Evolutionary conservation across 352 stramenopile species (phyloP).

Genomic region (Globisporangium paroecandrum): DNA sequence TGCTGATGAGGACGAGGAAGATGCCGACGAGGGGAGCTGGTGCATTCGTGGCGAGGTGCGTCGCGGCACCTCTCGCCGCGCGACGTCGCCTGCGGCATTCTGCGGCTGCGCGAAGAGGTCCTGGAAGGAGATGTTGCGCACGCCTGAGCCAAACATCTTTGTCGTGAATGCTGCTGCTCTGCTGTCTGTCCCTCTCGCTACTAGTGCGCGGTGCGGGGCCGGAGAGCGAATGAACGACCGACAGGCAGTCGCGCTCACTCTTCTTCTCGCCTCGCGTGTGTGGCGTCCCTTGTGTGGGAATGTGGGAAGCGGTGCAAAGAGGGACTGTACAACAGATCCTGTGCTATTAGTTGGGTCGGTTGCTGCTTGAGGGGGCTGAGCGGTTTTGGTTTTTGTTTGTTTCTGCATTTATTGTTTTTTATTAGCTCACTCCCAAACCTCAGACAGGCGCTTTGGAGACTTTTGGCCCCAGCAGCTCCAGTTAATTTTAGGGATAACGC

Average conservation of each 20-base stretch:
- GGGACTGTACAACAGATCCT: conserved; percentile 1
- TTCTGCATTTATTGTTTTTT: background rate
- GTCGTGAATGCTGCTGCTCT: background rate
- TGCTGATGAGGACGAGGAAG: background rate
- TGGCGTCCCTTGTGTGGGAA: background rate
- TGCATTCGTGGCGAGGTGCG: background rate
- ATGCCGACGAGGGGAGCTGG: background rate
- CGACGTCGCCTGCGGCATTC: background rate
- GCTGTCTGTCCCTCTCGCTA: background rate
- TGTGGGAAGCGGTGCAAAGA: conserved; percentile 1
- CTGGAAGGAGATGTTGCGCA: conserved; percentile 8
- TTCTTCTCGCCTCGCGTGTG: background rate
- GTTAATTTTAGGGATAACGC: background rate
- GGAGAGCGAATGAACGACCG: background rate
- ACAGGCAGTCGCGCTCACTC: background rate
- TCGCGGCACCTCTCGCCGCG: background rate
- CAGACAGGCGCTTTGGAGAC: background rate
- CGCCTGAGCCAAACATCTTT: conserved; percentile 6
- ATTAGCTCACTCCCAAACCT: background rate
- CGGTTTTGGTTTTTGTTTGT: background rate
- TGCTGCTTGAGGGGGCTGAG: background rate
- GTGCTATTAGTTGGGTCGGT: background rate
- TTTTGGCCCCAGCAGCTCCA: background rate
- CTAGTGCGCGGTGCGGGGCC: background rate
- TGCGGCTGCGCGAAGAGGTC: conserved; percentile 6